These are phyloP conservation scores for Fusarium agapanthi DNA, from an alignment of 2,329 filamentous ascomycete species.

Conservation along the genomic window DNA sequence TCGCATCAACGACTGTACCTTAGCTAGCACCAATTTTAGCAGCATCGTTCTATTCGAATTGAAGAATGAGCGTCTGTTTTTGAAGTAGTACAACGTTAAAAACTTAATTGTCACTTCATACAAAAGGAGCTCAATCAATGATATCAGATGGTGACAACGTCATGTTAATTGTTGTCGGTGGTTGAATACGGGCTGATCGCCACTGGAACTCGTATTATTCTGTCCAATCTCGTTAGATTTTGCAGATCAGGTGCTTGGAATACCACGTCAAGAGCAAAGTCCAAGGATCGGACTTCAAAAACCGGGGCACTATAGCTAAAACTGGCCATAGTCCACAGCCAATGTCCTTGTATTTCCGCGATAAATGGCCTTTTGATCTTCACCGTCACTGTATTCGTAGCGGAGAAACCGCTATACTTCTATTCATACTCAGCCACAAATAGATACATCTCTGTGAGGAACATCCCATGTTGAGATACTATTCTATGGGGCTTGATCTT, in stretches of 20 bases:
- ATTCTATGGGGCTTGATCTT: slow-evolving; percentile 1
- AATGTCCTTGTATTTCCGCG: slow-evolving; percentile 1
- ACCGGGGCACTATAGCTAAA: slow-evolving; percentile 1
- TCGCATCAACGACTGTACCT: background rate
- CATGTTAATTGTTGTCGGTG: background rate
- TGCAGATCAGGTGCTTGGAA: slow-evolving; percentile 5
- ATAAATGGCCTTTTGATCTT: background rate
- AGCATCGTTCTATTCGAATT: background rate
- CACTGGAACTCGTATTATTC: background rate
- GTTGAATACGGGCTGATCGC: background rate
- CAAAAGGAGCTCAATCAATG: background rate
- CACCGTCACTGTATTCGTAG: background rate
- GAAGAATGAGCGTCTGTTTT: background rate
- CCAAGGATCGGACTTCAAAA: background rate
- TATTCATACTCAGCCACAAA: background rate
- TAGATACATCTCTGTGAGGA: background rate
- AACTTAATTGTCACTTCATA: background rate
- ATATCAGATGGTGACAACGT: background rate
- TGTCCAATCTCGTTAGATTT: background rate
- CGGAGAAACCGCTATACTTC: background rate
- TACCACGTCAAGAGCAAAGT: background rate
- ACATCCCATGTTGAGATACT: background rate
- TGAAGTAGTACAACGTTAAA: too few relatives aligned
- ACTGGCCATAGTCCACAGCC: background rate
- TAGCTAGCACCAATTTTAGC: background rate